These are phyloP conservation scores for Curvularia eragrostidis DNA, from an alignment of 2,329 filamentous ascomycete genomes.

Conservation along the genomic window DNA sequence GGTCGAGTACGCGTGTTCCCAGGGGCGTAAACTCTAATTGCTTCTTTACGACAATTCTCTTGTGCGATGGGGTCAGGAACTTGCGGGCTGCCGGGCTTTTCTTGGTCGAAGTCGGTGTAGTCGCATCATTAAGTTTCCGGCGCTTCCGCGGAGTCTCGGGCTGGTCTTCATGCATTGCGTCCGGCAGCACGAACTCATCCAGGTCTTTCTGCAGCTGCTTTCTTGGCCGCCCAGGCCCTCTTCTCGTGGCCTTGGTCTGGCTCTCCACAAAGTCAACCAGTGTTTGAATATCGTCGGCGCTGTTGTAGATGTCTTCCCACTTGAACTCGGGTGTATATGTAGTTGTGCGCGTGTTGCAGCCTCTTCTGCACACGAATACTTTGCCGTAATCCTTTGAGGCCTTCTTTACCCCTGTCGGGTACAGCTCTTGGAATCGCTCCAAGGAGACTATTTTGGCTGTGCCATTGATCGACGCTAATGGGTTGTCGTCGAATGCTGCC, in stretches of 20 bases:
- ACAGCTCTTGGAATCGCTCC: constrained; percentile 69
- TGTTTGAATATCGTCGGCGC: constrained; percentile 68
- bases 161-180: constrained; percentile 51
- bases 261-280: constrained; percentile 72
- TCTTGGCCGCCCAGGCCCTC: constrained; percentile 48
- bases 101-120: constrained; percentile 54
- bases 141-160: constrained; percentile 57
- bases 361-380: constrained; percentile 86
- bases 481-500: constrained; percentile 83
- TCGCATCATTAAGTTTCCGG: constrained; percentile 55
- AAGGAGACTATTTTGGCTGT: constrained; percentile 82
- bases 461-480: constrained; percentile 87
- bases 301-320: constrained; percentile 85
- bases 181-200: constrained; percentile 54
- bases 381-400: constrained; percentile 79
- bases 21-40: constrained; percentile 93
- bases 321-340: constrained; percentile 90
- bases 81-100: constrained; percentile 59
- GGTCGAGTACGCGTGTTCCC: constrained; percentile 84
- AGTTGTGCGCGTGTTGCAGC: constrained; percentile 85
- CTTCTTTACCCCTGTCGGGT: constrained; percentile 78
- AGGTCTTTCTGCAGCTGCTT: constrained; percentile 44
- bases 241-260: constrained; percentile 75
- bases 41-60: constrained; percentile 78
- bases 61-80: constrained; percentile 69